Evolutionary conservation across 2,329 filamentous ascomycete genomes (phyloP), one percentile per base, ranked within the genome.

Genomic region (Aspergillus transmontanensis): DNA sequence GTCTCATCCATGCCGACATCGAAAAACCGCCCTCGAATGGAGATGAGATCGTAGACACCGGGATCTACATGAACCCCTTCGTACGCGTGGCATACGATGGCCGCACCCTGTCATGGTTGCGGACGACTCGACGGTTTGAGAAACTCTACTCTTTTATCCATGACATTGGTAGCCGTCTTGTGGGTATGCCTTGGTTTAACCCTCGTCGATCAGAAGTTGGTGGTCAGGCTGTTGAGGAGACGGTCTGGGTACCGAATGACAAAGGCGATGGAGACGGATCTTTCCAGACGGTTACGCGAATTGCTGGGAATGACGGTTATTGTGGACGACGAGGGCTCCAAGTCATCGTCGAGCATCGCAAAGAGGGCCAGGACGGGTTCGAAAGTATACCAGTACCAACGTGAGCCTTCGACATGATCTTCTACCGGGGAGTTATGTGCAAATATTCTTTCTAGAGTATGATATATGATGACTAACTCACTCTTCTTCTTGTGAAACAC

Each of bases 31-130:
- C 69, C 36, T 61, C 69, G 11, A 69, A 73, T n/a, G 64, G 69
- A 5, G 71, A 77, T 48, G 72, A 76, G 14, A 73, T 75, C 34
- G 68, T 71, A 6, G 81, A 86, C 45, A 83, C 84, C 0, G 87
- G 86, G 2, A 88, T 92, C 58, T 93, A 87, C 72, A 86, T 93
- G 81, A 93, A 93, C 72, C 90, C 90, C 0, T 93, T 86, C 71
- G 85, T 93, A 50, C 86, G 90, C 21, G 89, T 91, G 5, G 87
- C 90, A 1, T 93, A 93, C 73, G 84, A 86, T 54, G 76, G 80
- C 34, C 72, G 73, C 4, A 86, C 87, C 0, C 81, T 90, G 10
- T 78, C 78, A 1, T 89, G 86, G 85, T 80, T 92, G 2, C 78
- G 81, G 2, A 76, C 88, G 32, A 85, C 86, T 6, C 85, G 86